phyloP scores from a whole-genome alignment of 257 asterid species.

The Plantago elongata region DNA sequence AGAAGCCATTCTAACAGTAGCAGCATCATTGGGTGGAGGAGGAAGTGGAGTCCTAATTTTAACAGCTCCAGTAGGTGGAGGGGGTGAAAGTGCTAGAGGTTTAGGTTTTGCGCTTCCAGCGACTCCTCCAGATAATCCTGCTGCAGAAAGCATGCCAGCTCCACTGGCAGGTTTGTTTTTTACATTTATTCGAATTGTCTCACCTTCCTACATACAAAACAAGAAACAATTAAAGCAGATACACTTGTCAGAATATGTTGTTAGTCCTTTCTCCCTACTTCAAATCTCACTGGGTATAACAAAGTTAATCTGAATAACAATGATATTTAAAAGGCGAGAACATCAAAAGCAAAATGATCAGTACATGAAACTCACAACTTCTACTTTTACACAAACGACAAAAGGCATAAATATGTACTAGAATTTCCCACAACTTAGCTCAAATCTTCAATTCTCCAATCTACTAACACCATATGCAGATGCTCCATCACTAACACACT shows the following conservation, averaged over 20 bases:
- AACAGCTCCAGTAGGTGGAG: slow-evolving; percentile 64
- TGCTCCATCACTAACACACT: too few species aligned
- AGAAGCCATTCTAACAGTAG: slow-evolving; percentile 41
- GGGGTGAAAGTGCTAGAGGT: slow-evolving; percentile 66
- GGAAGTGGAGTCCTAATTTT: slow-evolving; percentile 87
- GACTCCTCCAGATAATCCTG: slow-evolving; percentile 51
- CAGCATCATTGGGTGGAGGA: slow-evolving; percentile 89
- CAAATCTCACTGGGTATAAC: slow-evolving; percentile 4
- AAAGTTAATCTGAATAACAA: background rate
- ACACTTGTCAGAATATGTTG: slow-evolving; percentile 4
- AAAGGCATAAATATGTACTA: background rate
- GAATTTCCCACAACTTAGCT: background rate
- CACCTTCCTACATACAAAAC: slow-evolving; percentile 73
- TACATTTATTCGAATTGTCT: slow-evolving; percentile 85
- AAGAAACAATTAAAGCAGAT: slow-evolving; percentile 12
- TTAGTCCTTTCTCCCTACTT: background rate
- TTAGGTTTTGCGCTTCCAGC: slow-evolving; percentile 55
- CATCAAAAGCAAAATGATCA: background rate
- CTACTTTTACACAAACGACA: too few species aligned
- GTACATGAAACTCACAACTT: too few species aligned
- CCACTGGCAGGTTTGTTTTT: slow-evolving; percentile 80
- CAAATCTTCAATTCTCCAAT: background rate
- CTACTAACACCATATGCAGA: too few species aligned
- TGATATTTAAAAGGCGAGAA: background rate
- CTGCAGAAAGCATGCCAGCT: slow-evolving; percentile 88